Evolutionary conservation across 2,329 filamentous ascomycete species (phyloP), one percentile per base, ranked within the genome.

Genomic region (Cordyceps pruinosa): DNA sequence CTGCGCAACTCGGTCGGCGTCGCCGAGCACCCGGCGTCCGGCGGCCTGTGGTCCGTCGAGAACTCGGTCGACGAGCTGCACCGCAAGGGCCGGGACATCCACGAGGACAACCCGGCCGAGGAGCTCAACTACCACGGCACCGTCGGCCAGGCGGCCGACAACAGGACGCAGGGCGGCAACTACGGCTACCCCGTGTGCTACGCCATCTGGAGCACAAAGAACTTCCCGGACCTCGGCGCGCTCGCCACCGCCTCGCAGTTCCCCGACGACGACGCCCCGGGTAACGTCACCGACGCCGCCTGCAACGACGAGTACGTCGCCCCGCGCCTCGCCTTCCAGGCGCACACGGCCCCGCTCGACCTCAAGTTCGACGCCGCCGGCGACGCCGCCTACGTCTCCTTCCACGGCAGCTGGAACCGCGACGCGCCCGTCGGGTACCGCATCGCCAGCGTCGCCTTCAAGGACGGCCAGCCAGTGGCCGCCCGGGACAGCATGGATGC

Each of bases 121-220:
- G 85, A 90, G 69, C 70, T 91, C 68, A 90, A 90, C 69, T 89
- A 82, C 67, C 82, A 87, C 59, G 87, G 87, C 4, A 79, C 77
- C 58, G 72, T 88, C 47, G 61, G 61, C 0, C n/a, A n/a, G n/a
- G n/a, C n/a, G n/a, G n/a, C n/a, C n/a, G 66, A 63, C 23, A 19
- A 15, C 15, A 25, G 61, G 12, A 56, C 67, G 21, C 68, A 72
- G 56, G 75, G 73, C 17, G 70, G 69, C 3, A 89, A 89, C 68
- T 87, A 86, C 65, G 88, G 87, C 23, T 91, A 90, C 65, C 88
- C 88, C 2, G 70, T 76, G 46, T 90, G 88, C 72, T 87, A 84
- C 63, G 75, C 86, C 0, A 75, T 86, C 9, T 90, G 86, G 86
- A 75, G 80, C 58, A 77, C 80, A 0, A 65, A 71, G 15, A 56